Evolutionary conservation across 2,329 filamentous ascomycete genomes (phyloP), one percentile per base, ranked within the genome.

Genomic region (Exophiala bonariae): DNA sequence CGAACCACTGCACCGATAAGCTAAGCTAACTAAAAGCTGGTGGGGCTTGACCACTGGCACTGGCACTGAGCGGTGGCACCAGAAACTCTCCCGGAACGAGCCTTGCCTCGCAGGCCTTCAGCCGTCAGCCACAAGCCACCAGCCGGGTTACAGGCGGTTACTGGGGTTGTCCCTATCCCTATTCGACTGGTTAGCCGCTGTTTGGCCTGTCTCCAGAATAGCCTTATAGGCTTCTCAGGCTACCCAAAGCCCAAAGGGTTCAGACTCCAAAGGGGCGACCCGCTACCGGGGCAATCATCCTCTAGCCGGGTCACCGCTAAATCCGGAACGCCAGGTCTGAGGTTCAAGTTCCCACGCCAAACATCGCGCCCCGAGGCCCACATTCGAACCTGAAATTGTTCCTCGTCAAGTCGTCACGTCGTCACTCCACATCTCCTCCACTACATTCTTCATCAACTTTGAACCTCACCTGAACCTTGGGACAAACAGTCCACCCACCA

Each of bases 81-180:
- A 18, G 16, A 37, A 40, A 43, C 13, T 13, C 22, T 30, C n/a
- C 45, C 52, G 52, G 52, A 34, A 51, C 48, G 50, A 49, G 50
- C 50, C 50, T 39, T 20, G 37, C 23, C 23, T 26, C 11, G 23
- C 23, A 6, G 47, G 52, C 52, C 52, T 36, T 47, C 41, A 47
- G 34, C 52, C 52, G 44, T 38, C 31, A 22, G 28, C 38, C 35
- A 18, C 23, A 6, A 26, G 23, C 23, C 23, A 34, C 13, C 32
- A 42, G 35, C 19, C 20, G 16, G n/a, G n/a, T n/a, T n/a, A n/a
- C n/a, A n/a, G n/a, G n/a, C n/a, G n/a, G n/a, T n/a, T n/a, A n/a
- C n/a, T n/a, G n/a, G n/a, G n/a, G n/a, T n/a, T n/a, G n/a, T n/a
- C n/a, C n/a, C n/a, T n/a, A n/a, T n/a, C 23, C 23, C 23, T 6